Percentiles rank a stretch among this genome's conserved stretches.
Evolutionary conservation across 2,329 filamentous ascomycete genomes (phyloP).

Genomic region (Pleurostoma richardsiae): DNA sequence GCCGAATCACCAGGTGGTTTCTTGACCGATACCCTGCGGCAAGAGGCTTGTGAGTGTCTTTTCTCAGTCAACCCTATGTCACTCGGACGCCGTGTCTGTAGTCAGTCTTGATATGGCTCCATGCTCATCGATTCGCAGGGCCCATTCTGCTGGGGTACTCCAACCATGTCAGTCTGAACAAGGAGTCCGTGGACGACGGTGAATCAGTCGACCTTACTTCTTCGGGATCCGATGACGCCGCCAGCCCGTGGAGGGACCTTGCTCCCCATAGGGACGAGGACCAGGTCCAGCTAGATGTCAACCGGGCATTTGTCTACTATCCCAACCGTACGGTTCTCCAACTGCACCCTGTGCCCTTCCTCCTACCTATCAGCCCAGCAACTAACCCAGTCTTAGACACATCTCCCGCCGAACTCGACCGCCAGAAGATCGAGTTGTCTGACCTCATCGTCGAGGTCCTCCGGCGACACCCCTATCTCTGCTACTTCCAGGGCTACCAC

Average conservation of each 20-base stretch:
- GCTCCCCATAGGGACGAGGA: constrained; percentile 80
- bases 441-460: constrained; percentile 76
- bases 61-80: too few species aligned
- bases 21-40: constrained; percentile 62
- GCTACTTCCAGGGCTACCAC: constrained; percentile 98
- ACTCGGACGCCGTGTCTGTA: too few species aligned
- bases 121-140: constrained; percentile 38
- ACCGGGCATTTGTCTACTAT: constrained; percentile 97
- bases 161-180: neutral
- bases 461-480: constrained; percentile 74
- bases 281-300: constrained; percentile 87
- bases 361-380: neutral
- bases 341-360: neutral
- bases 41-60: constrained; percentile 67
- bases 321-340: constrained; percentile 55
- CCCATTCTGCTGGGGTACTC: constrained; percentile 48
- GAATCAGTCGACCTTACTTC: constrained; percentile 5
- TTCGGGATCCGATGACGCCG: constrained; percentile 10
- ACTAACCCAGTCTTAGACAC: constrained; percentile 44
- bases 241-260: constrained; percentile 51
- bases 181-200: constrained; percentile 11
- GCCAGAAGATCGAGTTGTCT: constrained; percentile 72
- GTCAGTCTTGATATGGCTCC: constrained; percentile 2
- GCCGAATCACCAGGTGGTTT: constrained; percentile 64
- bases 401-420: constrained; percentile 61